These are phyloP conservation scores for Medicago truncatula DNA, from an alignment of 306 rosid species.

Conservation along the genomic window DNA sequence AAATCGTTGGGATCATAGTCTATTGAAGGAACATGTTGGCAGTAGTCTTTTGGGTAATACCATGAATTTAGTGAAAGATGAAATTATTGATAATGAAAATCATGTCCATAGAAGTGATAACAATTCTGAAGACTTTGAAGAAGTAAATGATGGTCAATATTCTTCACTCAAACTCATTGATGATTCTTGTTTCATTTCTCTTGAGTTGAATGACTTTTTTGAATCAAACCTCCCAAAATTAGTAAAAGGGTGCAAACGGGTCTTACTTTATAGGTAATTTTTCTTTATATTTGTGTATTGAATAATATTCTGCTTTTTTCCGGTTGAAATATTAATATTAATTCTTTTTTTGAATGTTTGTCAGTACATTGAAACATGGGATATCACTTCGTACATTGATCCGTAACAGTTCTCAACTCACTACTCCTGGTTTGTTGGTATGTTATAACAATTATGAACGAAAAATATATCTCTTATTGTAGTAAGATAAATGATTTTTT, in stretches of 20 bases:
- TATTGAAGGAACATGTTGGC: conserved; percentile 50
- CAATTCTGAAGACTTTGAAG: conserved; percentile 70
- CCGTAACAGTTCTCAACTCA: conserved; percentile 77
- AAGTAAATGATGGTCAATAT: conserved; percentile 53
- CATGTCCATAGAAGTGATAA: conserved; percentile 50
- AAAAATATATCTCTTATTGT: no score
- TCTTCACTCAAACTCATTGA: conserved; percentile 59
- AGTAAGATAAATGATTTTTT: no score
- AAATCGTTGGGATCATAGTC: conserved; percentile 41
- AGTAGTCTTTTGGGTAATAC: conserved; percentile 38
- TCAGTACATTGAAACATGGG: conserved; percentile 95
- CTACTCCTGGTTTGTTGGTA: conserved; percentile 91
- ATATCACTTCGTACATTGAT: conserved; percentile 92
- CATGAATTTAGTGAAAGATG: conserved; percentile 38
- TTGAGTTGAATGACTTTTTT: conserved; percentile 70
- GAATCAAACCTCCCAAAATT: conserved; percentile 83
- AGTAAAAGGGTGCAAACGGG: conserved; percentile 89
- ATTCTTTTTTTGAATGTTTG: conserved; percentile 63
- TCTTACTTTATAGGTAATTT: conserved; percentile 82
- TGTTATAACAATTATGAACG: not conserved
- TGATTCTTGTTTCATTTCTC: conserved; percentile 71
- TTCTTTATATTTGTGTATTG: conserved; percentile 26
- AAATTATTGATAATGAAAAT: conserved; percentile 48
- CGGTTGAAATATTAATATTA: conserved; percentile 43
- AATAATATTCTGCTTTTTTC: conserved; percentile 11